Base-by-base conservation (phyloP, 495 filamentous ascomycete genomes). In the Aspergillus ostianus region DNA sequence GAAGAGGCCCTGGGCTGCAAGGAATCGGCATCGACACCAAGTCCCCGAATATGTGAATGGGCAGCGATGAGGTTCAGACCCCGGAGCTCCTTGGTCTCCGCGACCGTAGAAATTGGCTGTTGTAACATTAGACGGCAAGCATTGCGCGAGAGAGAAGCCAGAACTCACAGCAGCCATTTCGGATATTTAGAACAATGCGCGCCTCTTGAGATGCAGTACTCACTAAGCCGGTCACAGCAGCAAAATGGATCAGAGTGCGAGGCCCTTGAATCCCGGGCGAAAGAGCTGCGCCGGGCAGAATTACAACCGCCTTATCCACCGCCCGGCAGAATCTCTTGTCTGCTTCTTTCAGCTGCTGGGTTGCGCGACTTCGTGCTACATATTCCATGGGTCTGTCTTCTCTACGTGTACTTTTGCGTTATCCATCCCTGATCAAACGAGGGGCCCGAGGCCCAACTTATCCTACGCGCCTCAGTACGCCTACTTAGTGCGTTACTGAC, bases 41-140 rank as follows among this genome's bases (percentile, higher is more conserved):
- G 84, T 26, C 94, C 94, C 64, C 92, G 86, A 65, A 99, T 97
- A 75, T 99, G 95, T 51, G 94, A 97, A 80, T 99, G 94, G 58
- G 94, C 95, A 60, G 94, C 93, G 71, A 98, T 94, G 73, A 98
- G 89, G 78, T 96, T 98, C 66, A 98, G 83, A 52, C 92, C 92
- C 59, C 91, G 87, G 73, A 96, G 87, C 80, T 96, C 92, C 75
- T 93, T 96, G 74, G 85, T 89, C 83, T 98, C 92, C 68, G 91
- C 87, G 72, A 97, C 85, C 62, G 95, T 97, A 59, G 91, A 87
- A 73, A 98, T 96, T 75, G 85, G 85, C 92, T 96, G 45, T 27
- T 47, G 21, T 32, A 21, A 29, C 13, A 48, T 64, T 18, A 67
- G 56, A 21, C 30, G 54, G 26, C 19, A 46, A 55, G 64, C 44